Conservation (phyloP, 2,329 filamentous ascomycete genomes). For the Aspergillus fischeri region DNA sequence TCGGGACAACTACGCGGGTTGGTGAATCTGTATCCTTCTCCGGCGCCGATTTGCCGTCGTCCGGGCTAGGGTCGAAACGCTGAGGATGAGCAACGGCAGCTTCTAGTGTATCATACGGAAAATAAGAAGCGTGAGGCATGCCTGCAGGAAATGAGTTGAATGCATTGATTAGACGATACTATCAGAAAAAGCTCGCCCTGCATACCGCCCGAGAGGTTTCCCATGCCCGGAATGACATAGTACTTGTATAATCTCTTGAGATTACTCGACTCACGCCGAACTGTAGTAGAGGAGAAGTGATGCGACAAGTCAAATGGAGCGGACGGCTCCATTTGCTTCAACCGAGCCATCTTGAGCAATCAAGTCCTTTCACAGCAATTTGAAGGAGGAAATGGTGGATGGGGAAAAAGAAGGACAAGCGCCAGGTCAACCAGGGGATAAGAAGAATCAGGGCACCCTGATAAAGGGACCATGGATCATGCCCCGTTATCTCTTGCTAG, state of each 20-base stretch:
- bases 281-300: slow-evolving; percentile 68
- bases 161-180: not conserved
- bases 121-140: slow-evolving; percentile 74
- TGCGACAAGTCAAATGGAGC: slow-evolving; percentile 71
- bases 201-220: slow-evolving; percentile 57
- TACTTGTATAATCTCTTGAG: slow-evolving; percentile 87
- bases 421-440: not conserved
- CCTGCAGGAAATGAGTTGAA: slow-evolving; percentile 45
- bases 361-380: not conserved
- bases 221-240: slow-evolving; percentile 62
- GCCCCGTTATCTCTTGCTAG: not conserved
- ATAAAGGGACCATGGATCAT: not conserved
- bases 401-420: not conserved
- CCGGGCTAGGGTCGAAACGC: slow-evolving; percentile 68
- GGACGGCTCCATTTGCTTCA: not conserved
- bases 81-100: slow-evolving; percentile 70
- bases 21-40: slow-evolving; percentile 32
- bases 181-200: not conserved
- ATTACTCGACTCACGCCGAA: slow-evolving; percentile 58
- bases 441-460: not conserved
- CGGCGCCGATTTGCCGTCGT: slow-evolving; percentile 41
- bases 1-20: slow-evolving; percentile 68
- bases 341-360: not conserved
- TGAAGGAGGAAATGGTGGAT: not conserved
- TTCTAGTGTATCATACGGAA: slow-evolving; percentile 88